Conservation (phyloP, 495 filamentous ascomycete species). For the Oleoguttula mirabilis region DNA sequence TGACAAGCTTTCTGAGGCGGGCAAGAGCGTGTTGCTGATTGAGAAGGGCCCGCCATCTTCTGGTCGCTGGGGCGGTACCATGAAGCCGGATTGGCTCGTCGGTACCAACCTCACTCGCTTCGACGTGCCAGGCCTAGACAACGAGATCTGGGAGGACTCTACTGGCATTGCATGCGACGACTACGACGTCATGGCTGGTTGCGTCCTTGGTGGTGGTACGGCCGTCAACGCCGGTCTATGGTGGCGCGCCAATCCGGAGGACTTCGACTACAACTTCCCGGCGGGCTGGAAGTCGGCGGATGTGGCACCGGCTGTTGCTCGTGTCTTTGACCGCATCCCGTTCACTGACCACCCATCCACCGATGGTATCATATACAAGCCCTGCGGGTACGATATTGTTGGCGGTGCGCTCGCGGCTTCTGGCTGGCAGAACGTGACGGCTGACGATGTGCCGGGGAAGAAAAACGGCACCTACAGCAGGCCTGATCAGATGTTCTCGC, state of each 20-base stretch:
- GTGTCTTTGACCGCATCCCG: constrained; percentile 57
- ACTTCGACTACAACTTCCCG: constrained; percentile 68
- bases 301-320: constrained; percentile 42
- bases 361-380: constrained; percentile 58
- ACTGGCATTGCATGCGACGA: constrained; percentile 55
- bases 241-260: constrained; percentile 44
- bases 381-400: constrained; percentile 51
- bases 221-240: constrained; percentile 34
- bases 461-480: constrained; percentile 58
- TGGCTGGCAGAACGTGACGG: constrained; percentile 51
- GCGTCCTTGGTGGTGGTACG: constrained; percentile 58
- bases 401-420: constrained; percentile 41
- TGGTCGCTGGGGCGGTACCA: constrained; percentile 45
- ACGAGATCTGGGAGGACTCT: constrained; percentile 53
- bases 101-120: constrained; percentile 60
- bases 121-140: constrained; percentile 69
- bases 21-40: constrained; percentile 52
- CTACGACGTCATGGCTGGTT: constrained; percentile 62
- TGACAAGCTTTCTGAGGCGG: constrained; percentile 50
- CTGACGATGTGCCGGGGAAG: constrained; percentile 46
- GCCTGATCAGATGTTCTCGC: constrained; percentile 56
- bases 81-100: constrained; percentile 49
- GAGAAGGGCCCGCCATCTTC: constrained; percentile 53
- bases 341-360: constrained; percentile 54
- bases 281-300: constrained; percentile 57